Evolutionary conservation across 192 early-diverging fungal species (phyloP).

Genomic region (Linnemannia zychae): DNA sequence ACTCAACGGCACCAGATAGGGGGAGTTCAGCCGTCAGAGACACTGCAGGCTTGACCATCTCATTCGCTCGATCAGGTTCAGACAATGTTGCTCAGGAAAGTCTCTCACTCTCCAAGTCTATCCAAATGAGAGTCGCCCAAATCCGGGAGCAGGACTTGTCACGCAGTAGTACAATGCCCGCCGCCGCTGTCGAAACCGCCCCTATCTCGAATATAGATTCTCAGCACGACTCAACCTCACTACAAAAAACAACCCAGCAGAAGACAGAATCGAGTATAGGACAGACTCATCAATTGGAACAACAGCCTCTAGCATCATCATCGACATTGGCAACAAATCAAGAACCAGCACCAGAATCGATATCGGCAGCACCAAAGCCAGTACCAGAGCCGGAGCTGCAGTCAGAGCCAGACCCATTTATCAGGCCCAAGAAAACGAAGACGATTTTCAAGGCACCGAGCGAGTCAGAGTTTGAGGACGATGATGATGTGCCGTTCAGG

Average conservation of each 20-base stretch:
- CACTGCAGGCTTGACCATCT: neutral
- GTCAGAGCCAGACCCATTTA: neutral
- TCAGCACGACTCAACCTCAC: neutral
- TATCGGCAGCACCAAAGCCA: neutral
- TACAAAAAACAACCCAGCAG: neutral
- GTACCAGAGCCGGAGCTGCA: neutral
- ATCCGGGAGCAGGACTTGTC: neutral
- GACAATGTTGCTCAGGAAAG: neutral
- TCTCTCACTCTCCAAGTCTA: neutral
- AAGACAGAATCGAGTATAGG: neutral
- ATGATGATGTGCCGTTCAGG: neutral
- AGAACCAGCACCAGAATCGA: neutral
- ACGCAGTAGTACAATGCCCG: neutral
- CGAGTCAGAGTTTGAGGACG: constrained; percentile 35
- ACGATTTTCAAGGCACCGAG: neutral
- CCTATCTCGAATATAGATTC: neutral
- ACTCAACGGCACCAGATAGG: too few species aligned
- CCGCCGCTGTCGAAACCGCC: neutral
- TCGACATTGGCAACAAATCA: neutral
- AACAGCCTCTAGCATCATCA: neutral
- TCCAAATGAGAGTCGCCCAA: neutral
- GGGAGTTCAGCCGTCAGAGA: neutral
- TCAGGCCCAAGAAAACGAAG: neutral
- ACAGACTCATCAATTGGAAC: neutral
- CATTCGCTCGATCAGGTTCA: neutral